Evolutionary conservation across 148 eudicot species (phyloP).

Genomic region (Rhododendron ovatum): DNA sequence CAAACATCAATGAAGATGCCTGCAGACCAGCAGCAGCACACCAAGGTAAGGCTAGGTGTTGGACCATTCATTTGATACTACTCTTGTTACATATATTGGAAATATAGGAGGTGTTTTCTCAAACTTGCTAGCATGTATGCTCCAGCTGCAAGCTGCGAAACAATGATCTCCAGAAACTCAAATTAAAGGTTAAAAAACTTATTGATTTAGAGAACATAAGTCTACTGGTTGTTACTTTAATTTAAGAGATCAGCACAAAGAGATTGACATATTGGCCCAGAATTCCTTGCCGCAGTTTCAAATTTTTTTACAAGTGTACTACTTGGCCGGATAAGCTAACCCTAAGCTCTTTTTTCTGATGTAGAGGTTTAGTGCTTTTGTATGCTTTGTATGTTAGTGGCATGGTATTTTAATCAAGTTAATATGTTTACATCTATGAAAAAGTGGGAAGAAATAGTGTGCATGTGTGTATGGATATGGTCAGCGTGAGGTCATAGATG

Average conservation of each 20-base stretch:
- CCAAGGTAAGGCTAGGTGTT: not conserved
- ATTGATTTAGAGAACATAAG: not conserved
- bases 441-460: not conserved
- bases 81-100: not conserved
- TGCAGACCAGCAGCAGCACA: not conserved
- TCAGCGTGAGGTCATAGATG: not conserved
- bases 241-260: not conserved
- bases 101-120: not conserved
- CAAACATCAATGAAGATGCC: not conserved
- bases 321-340: too few relatives aligned
- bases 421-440: not conserved
- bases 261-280: not conserved
- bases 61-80: not conserved
- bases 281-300: not conserved
- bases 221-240: not conserved
- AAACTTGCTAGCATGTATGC: not conserved
- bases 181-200: not conserved
- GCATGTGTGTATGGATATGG: not conserved
- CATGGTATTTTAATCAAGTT: not conserved
- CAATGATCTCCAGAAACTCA: not conserved
- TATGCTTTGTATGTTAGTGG: not conserved
- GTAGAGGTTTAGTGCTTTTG: not conserved
- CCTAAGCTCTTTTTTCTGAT: not conserved
- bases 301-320: not conserved
- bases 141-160: not conserved